Conservation (phyloP, 2,329 filamentous ascomycete species). For the Sordariomycetes sp. region DNA sequence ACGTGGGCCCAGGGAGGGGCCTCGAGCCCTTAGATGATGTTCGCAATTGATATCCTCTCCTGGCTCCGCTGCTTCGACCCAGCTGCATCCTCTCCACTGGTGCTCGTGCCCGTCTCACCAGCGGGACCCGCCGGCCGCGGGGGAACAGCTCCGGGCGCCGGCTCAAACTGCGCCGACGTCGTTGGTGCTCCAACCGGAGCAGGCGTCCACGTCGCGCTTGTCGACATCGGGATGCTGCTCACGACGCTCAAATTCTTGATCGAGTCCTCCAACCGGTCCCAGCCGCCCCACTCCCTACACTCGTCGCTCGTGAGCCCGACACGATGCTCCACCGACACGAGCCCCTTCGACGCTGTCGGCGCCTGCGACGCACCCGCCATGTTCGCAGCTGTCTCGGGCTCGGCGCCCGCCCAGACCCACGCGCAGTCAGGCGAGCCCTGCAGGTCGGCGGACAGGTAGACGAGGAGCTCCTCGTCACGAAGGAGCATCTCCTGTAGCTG, state of each 20-base stretch:
- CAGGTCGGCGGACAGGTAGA: conserved; percentile 74
- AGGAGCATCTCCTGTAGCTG: conserved; percentile 22
- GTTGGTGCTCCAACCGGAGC: conserved; percentile 2
- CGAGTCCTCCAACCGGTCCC: conserved; percentile 55
- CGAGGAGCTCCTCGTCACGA: conserved; percentile 76
- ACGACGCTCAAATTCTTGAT: conserved; percentile 13
- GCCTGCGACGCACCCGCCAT: conserved; percentile 8
- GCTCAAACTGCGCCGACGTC: conserved; percentile 2
- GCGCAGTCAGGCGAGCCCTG: conserved; percentile 65
- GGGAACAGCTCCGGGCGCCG: conserved; percentile 14
- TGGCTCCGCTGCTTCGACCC: conserved; percentile 10
- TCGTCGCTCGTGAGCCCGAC: conserved; percentile 43
- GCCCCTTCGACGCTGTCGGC: conserved; percentile 3
- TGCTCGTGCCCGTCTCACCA: conserved; percentile 13
- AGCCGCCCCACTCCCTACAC: conserved; percentile 62
- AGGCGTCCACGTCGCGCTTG: conserved; percentile 18
- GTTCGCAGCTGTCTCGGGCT: conserved; percentile 22
- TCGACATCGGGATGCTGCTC: conserved; percentile 15
- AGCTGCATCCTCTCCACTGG: conserved; percentile 11
- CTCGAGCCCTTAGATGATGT: conserved; percentile 25
- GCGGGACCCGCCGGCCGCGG: conserved; percentile 12
- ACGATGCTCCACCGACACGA: conserved; percentile 11
- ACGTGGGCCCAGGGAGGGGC: not conserved
- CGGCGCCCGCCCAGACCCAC: conserved; percentile 69
- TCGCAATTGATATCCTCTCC: conserved; percentile 26